These are phyloP conservation scores for Nyctanthes arbortristis DNA, from an alignment of 257 asterid species.

Conservation along the genomic window DNA sequence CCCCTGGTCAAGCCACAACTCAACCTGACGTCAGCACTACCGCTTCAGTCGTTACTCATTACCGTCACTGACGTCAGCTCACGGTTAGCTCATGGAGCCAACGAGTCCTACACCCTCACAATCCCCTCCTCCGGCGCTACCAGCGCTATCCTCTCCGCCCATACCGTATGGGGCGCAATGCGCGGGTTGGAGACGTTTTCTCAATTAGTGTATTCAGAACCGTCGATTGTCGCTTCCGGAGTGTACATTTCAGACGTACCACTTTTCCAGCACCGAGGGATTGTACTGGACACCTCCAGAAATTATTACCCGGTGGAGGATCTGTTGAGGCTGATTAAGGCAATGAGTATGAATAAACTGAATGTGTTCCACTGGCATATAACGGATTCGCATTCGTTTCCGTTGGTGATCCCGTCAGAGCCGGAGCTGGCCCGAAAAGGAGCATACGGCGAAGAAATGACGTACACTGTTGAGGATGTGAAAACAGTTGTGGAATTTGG, in stretches of 20 bases:
- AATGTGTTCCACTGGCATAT: slow-evolving; percentile 97
- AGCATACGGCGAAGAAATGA: slow-evolving; percentile 71
- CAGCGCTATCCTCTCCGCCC: slow-evolving; percentile 41
- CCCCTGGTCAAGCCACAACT: slow-evolving; percentile 56
- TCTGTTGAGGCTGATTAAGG: slow-evolving; percentile 63
- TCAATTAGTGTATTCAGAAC: slow-evolving; percentile 63
- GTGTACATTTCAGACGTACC: slow-evolving; percentile 63
- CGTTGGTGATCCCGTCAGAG: slow-evolving; percentile 75
- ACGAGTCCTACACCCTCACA: slow-evolving; percentile 75
- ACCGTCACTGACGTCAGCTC: slow-evolving; percentile 41
- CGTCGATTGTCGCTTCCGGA: slow-evolving; percentile 52
- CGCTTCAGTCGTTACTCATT: slow-evolving; percentile 44
- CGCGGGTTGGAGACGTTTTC: slow-evolving; percentile 87
- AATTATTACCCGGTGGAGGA: slow-evolving; percentile 61
- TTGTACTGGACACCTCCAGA: slow-evolving; percentile 80
- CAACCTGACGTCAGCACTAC: slow-evolving; percentile 45
- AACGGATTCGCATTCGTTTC: slow-evolving; percentile 91
- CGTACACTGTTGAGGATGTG: slow-evolving; percentile 73
- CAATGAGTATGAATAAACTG: slow-evolving; percentile 89
- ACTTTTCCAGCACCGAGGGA: slow-evolving; percentile 67
- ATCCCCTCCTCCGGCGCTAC: slow-evolving; percentile 35
- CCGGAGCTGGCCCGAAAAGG: slow-evolving; percentile 71
- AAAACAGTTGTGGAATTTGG: slow-evolving; percentile 64
- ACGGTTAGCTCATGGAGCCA: slow-evolving; percentile 62
- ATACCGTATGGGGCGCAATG: slow-evolving; percentile 88